Evolutionary conservation across 2,329 filamentous ascomycete genomes (phyloP), one percentile per base, ranked within the genome.

Genomic region (Colletotrichum noveboracense): DNA sequence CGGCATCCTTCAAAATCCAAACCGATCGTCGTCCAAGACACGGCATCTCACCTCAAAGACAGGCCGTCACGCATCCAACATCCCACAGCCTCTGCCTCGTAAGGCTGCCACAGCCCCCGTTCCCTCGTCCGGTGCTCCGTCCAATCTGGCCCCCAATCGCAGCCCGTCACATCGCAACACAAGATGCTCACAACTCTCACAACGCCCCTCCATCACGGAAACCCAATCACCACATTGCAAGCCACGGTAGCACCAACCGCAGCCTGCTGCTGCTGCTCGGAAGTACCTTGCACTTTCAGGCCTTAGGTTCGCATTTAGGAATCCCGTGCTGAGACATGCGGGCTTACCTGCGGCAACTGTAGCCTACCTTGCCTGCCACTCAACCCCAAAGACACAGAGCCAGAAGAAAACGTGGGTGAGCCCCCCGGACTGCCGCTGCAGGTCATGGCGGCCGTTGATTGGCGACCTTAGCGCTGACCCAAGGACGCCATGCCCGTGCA

Each of bases 401-500:
- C 0, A 58, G 61, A 26, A 21, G 34, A 71, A 52, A 73, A 58
- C 73, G 62, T 73, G 69, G 72, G 61, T 55, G 26, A 34, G 2
- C 30, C 30, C 43, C 21, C 58, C 16, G 24, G 62, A 56, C 55
- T 64, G 62, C 73, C 69, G 38, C 68, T 75, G 68, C 69, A 72
- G 36, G 58, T 58, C 38, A 64, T 55, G 7, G 14, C 14, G 12
- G 64, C 32, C 32, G 43, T 56, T 75, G 58, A 75, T 75, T 75
- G 56, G 73, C 43, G 38, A 28, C 18, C 16, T 71, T 67, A 65
- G 70, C 73, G 73, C 73, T 32, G 56, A 67, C 36, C 56, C 43
- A 48, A 48, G 43, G 43, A 48, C 43, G 43, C 43, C 43, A 48
- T 48, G 43, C 43, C 43, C 43, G 43, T 48, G 43, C 36, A 62